Evolutionary conservation across 106 monocot genomes (phyloP).

Genomic region (Platanthera zijinensis): DNA sequence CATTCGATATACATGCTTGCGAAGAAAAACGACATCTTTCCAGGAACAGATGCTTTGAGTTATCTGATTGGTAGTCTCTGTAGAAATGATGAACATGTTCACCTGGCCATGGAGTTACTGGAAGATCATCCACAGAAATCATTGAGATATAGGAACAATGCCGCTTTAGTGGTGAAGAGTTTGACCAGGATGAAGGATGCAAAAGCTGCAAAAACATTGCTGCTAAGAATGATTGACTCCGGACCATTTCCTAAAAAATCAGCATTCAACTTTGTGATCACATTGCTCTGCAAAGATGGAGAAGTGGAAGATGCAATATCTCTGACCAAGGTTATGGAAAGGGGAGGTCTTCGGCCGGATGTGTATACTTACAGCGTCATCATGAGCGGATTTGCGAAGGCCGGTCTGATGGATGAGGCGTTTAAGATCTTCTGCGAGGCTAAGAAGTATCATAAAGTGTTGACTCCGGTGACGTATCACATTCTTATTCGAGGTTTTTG

Average conservation of each 20-base stretch:
- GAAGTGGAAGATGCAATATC: conserved; percentile 77
- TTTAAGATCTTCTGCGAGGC: conserved; percentile 58
- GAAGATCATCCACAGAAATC: conserved; percentile 37
- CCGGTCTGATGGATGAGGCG: conserved; percentile 78
- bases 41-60: conserved; percentile 24
- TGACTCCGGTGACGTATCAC: conserved; percentile 61
- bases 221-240: conserved; percentile 56
- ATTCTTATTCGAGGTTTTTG: conserved; percentile 83
- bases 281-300: conserved; percentile 55
- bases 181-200: conserved; percentile 51
- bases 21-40: conserved; percentile 42
- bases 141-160: conserved; percentile 29
- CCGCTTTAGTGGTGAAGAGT: conserved; percentile 46
- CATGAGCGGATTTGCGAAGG: conserved; percentile 80
- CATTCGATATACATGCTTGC: conserved; percentile 57
- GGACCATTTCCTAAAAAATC: conserved; percentile 57
- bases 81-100: conserved; percentile 43
- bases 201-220: conserved; percentile 53
- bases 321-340: conserved; percentile 57
- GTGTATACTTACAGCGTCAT: conserved; percentile 83
- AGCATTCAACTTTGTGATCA: conserved; percentile 71
- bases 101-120: conserved; percentile 53
- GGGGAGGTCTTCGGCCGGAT: conserved; percentile 53
- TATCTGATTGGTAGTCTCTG: conserved; percentile 36
- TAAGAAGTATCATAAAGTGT: conserved; percentile 53